Evolutionary conservation across 495 filamentous ascomycete genomes (phyloP), one percentile per base, ranked within the genome.

Genomic region (Wilcoxina mikolae): DNA sequence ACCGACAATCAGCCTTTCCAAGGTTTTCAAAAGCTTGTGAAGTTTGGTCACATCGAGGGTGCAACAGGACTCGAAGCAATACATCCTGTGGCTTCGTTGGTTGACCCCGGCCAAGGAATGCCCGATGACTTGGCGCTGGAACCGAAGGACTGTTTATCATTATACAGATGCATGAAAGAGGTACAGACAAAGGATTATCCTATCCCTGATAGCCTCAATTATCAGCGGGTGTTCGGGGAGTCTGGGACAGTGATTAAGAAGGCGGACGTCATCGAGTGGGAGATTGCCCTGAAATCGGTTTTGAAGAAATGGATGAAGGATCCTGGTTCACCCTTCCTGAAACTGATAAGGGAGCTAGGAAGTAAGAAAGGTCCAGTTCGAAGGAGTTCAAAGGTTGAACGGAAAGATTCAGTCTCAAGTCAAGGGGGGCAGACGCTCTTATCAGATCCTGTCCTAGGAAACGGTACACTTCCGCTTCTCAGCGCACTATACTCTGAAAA

Each of bases 41-140:
- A 56, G 1, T 69, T 79, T 56, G 62, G 60, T 3, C 59, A 60
- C 0, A 61, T 79, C 0, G 60, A 58, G n/a, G 39, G 33, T 5
- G 46, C 55, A 11, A 0, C 27, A 2, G 43, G 53, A 17, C 54
- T 65, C 28, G 4, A 58, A 33, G 41, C 45, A 4, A 61, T 87
- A 15, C 83, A 88, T 66, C 84, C 84, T 2, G 68, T 85, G 24
- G 71, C 77, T 4, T 76, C 75, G 56, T 66, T 90, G 2, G 63
- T 76, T 7, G 75, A 83, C 51, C 69, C 74, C 52, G 74, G 70
- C 27, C 70, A 75, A 57, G 78, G 75, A 11, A 77, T 82, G 43
- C 78, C 74, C 12, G 74, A 73, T 27, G 85, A 88, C 62, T 66
- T 87, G 1, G 73, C 70, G 39, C 66, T 88, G 3, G 85, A 88